phyloP scores from a whole-genome alignment of 176 grass and related monocot genomes.

The Chloris gayana region DNA sequence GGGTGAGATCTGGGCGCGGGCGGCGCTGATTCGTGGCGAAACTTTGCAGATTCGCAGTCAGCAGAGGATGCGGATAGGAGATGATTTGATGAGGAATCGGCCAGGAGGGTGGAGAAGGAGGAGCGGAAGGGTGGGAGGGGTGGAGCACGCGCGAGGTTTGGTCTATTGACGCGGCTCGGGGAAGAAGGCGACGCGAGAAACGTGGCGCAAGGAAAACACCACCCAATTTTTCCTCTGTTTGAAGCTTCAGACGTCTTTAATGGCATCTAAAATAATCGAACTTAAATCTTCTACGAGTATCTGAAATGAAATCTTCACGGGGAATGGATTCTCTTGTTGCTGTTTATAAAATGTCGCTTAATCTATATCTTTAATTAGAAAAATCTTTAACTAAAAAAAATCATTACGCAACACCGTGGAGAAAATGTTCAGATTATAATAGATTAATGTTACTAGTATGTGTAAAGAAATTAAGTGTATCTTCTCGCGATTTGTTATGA shows the following conservation, averaged over 20 bases:
- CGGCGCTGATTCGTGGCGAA: constrained; percentile 29
- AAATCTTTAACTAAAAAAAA: too few species aligned
- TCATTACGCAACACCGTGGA: background rate
- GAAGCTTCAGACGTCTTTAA: constrained; percentile 1
- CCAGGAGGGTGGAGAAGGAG: background rate
- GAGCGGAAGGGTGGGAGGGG: background rate
- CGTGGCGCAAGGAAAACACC: constrained; percentile 36
- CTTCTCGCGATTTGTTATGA: background rate
- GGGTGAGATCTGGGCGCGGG: constrained; percentile 39
- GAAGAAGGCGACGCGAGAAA: constrained; percentile 25
- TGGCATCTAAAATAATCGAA: background rate
- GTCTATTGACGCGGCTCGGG: constrained; percentile 48
- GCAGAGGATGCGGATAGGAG: background rate
- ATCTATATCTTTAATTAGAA: background rate
- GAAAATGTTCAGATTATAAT: background rate
- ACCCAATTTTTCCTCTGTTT: background rate
- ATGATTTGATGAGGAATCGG: constrained; percentile 16
- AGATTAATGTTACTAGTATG: too few species aligned
- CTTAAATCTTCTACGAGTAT: background rate
- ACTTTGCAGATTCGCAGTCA: constrained; percentile 9
- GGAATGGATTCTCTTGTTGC: background rate
- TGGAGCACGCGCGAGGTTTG: constrained; percentile 29
- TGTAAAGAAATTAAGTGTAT: background rate
- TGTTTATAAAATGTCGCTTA: background rate
- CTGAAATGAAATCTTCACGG: background rate